Percentiles rank a stretch among this genome's conserved stretches.
Evolutionary conservation across 1,284 basidiomycete genomes (phyloP).

Genomic region (Ceratobasidium sp.): DNA sequence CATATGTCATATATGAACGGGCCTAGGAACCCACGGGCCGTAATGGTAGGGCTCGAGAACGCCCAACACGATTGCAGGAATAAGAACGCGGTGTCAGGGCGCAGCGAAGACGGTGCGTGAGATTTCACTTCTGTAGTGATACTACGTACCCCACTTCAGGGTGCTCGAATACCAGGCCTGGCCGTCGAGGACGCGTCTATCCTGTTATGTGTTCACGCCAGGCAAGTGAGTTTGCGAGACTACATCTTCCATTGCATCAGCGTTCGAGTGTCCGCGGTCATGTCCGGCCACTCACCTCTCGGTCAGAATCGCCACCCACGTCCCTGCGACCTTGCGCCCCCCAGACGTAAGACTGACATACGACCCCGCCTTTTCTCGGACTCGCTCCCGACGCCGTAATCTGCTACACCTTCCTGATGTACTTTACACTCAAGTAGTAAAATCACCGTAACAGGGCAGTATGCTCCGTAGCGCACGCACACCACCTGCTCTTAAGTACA

Average conservation of each 20-base stretch:
- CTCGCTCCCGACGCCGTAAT: constrained; percentile 6
- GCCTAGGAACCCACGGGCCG: neutral
- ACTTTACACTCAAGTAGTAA: neutral
- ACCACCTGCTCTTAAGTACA: neutral
- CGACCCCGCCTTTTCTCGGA: constrained; percentile 3
- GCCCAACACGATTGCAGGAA: no score
- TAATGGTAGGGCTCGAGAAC: no score
- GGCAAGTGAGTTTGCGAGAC: neutral
- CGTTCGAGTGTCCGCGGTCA: neutral
- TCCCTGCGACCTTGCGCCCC: constrained; percentile 10
- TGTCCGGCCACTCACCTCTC: neutral
- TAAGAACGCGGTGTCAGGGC: no score
- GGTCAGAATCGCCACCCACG: neutral
- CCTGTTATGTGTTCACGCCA: neutral
- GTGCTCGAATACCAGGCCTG: constrained; percentile 3
- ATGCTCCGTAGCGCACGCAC: neutral
- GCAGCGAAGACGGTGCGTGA: neutral
- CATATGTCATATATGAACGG: constrained; percentile 17
- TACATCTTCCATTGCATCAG: neutral
- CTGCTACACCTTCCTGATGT: neutral
- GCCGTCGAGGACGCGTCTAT: neutral
- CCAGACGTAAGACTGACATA: constrained; percentile 38
- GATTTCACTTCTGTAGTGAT: neutral
- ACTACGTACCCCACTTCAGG: neutral
- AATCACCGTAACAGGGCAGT: neutral